Evolutionary conservation across 2,329 filamentous ascomycete genomes (phyloP).

Genomic region (Escovopsis sp.): DNA sequence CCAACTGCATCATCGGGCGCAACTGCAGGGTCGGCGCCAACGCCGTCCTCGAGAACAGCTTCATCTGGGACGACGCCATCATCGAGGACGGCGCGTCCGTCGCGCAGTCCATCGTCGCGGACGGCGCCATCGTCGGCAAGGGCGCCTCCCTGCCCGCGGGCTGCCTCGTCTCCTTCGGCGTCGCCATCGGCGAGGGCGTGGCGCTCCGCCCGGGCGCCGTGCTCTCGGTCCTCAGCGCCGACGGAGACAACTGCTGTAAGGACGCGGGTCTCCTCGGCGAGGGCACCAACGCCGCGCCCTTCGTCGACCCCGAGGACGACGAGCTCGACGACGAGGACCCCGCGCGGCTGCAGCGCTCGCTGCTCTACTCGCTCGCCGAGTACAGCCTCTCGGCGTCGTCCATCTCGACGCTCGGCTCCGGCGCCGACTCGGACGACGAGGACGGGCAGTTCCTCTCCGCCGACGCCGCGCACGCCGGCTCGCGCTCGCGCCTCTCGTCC

Average conservation of each 20-base stretch:
- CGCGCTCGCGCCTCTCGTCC: conserved; percentile 49
- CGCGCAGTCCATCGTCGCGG: conserved; percentile 60
- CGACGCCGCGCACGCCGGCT: conserved; percentile 26
- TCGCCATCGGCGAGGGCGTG: conserved; percentile 51
- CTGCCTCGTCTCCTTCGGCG: conserved; percentile 65
- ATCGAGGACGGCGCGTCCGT: conserved; percentile 64
- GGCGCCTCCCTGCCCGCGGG: conserved; percentile 56
- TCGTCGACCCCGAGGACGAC: conserved; percentile 31
- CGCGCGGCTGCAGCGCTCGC: conserved; percentile 35
- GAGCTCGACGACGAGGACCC: conserved; percentile 37
- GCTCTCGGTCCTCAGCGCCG: conserved; percentile 21
- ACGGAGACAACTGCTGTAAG: conserved; percentile 23
- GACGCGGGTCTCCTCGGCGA: conserved; percentile 34
- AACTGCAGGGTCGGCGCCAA: conserved; percentile 78
- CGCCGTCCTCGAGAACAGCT: conserved; percentile 63
- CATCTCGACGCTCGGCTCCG: conserved; percentile 47
- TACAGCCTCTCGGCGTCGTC: conserved; percentile 40
- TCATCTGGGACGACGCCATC: conserved; percentile 73
- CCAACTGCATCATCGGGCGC: conserved; percentile 67
- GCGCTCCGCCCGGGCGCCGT: conserved; percentile 24
- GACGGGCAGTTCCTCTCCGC: conserved; percentile 36
- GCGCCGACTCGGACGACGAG: conserved; percentile 50
- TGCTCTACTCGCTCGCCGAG: conserved; percentile 38
- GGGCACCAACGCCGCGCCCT: conserved; percentile 35
- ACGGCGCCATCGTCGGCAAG: conserved; percentile 55